Base-by-base conservation (phyloP, 2,329 filamentous ascomycete species). In the Thyridium curvatum region DNA sequence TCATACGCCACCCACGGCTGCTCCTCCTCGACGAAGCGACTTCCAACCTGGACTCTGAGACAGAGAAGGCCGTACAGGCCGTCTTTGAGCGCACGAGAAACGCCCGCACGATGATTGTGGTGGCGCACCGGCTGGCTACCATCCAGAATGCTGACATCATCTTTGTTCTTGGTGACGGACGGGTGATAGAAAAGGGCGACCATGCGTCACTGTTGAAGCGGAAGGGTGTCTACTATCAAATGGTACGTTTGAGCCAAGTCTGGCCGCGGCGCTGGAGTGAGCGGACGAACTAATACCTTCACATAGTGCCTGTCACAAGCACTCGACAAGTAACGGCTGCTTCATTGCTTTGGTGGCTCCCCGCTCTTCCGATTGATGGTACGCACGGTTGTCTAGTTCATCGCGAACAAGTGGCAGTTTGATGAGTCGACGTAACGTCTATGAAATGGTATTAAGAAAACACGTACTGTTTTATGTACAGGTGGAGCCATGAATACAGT, bases 111-210 rank as follows among this genome's bases (percentile, higher is more conserved):
- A 85, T 80, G 0, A 78, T 85, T 42, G 79, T 79, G 1, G 80
- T 85, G 7, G 81, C 81, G 12, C 81, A 85, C 58, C 66, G 81
- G 21, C 59, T 85, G 8, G 69, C 72, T 1, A 84, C 81, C 1
- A 82, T 84, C 34, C 79, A 84, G 54, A 78, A 80, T 45, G 81
- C 81, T 0, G 80, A 85, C 49, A 62, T 79, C 32, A 84, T 85
- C 43, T 84, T 81, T 39, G 80, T 85, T 28, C 79, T 85, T 51
- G 79, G 84, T 48, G 68, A 74, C 41, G 80, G 80, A 16, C 60
- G 55, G 50, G 69, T 85, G 32, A 73, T 82, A 2, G 81, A 85
- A 56, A 70, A 65, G 37, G 81, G 81, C 3, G 74, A 68, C 14
- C 80, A 84, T 47, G 52, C 60, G 5, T 64, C 72, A 38, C 49